These are phyloP conservation scores for Chaetomium strumarium DNA, from an alignment of 2,329 filamentous ascomycete genomes.

Conservation along the genomic window DNA sequence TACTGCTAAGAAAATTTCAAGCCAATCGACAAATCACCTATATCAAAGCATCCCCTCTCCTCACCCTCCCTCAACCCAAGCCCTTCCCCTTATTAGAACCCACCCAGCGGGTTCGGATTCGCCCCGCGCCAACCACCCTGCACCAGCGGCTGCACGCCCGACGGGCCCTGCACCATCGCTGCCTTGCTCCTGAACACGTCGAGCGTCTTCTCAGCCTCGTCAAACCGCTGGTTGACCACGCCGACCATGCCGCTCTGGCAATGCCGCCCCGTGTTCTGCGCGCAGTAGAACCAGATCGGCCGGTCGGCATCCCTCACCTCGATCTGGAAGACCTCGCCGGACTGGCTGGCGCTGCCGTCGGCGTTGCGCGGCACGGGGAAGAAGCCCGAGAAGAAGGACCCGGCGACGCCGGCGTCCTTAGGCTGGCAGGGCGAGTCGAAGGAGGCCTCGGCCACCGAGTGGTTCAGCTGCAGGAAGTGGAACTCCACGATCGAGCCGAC, in stretches of 20 bases:
- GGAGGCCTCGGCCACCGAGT: conserved; percentile 39
- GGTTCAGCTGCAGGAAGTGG: conserved; percentile 47
- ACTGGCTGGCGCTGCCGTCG: conserved; percentile 28
- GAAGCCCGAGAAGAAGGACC: conserved; percentile 43
- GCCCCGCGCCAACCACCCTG: conserved; percentile 34
- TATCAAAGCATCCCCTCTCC: no score
- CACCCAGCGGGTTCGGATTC: conserved; percentile 38
- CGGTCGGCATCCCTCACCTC: conserved; percentile 35
- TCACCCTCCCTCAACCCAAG: no score
- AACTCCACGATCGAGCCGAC: conserved; percentile 48
- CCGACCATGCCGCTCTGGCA: conserved; percentile 46
- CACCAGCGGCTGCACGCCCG: conserved; percentile 29
- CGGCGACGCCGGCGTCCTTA: conserved; percentile 29
- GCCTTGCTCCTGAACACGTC: conserved; percentile 34
- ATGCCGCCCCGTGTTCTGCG: conserved; percentile 37
- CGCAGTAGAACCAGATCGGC: conserved; percentile 43
- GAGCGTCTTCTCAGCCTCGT: conserved; percentile 35
- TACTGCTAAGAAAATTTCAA: no score
- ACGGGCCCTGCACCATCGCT: conserved; percentile 25
- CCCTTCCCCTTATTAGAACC: no score
- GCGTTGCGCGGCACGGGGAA: conserved; percentile 28
- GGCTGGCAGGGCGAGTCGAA: conserved; percentile 34
- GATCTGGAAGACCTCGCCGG: conserved; percentile 38
- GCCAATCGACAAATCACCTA: no score
- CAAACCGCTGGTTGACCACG: conserved; percentile 44